Evolutionary conservation across 306 rosid species (phyloP).

Genomic region (Phaseolus lunatus): DNA sequence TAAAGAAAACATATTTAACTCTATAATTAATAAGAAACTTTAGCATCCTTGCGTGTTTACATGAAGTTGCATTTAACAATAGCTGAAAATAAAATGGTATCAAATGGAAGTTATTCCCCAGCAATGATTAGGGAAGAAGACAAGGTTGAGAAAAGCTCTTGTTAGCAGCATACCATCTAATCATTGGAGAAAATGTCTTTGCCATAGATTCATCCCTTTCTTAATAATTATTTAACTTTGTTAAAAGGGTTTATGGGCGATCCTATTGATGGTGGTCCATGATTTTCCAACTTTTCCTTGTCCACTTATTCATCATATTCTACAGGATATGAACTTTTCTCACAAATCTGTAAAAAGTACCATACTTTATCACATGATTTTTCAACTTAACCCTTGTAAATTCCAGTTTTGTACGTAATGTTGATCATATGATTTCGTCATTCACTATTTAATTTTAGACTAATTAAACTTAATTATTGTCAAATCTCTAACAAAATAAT

Average conservation of each 20-base stretch:
- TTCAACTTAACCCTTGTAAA: constrained; percentile 13
- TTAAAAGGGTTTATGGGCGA: constrained; percentile 49
- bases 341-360: constrained; percentile 7
- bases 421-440: constrained; percentile 49
- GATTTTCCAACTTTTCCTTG: constrained; percentile 47
- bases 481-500: constrained; percentile 21
- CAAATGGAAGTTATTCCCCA: constrained; percentile 46
- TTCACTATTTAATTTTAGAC: neutral
- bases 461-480: neutral
- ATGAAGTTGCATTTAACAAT: constrained; percentile 33
- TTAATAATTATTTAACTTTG: constrained; percentile 54
- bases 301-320: constrained; percentile 40
- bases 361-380: constrained; percentile 33
- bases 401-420: constrained; percentile 30
- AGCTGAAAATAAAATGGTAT: constrained; percentile 43
- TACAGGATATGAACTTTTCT: constrained; percentile 38
- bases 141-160: constrained; percentile 47
- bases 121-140: constrained; percentile 51
- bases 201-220: constrained; percentile 41
- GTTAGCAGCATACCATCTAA: constrained; percentile 48
- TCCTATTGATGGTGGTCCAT: constrained; percentile 56
- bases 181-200: constrained; percentile 56
- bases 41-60: constrained; percentile 19
- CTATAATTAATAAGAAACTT: constrained; percentile 23
- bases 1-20: too few relatives aligned